These are phyloP conservation scores for Malassezia dermatis DNA, from an alignment of 1,284 basidiomycete genomes.

Conservation along the genomic window DNA sequence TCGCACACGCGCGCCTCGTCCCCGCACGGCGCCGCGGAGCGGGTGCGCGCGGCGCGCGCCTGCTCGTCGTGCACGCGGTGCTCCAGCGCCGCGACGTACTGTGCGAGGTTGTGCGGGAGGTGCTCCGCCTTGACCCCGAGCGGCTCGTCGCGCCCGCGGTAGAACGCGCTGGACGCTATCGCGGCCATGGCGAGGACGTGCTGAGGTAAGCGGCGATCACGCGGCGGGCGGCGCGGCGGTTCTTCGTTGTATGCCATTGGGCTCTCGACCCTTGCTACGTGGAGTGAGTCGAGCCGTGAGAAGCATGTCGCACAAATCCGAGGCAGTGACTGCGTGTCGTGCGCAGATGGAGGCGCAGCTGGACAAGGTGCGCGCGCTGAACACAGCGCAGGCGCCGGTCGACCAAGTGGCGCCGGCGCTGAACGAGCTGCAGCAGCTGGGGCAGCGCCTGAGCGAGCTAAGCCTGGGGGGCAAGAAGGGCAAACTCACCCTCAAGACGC, in stretches of 20 bases:
- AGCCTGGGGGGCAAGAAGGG: slow-evolving; percentile 21
- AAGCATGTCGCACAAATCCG: slow-evolving; percentile 6
- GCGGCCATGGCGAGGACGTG: not conserved
- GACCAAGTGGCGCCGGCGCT: slow-evolving; percentile 27
- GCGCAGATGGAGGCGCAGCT: slow-evolving; percentile 27
- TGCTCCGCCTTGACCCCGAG: not conserved
- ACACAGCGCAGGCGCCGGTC: slow-evolving; percentile 22
- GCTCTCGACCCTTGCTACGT: slow-evolving; percentile 6
- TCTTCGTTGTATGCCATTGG: slow-evolving; percentile 8
- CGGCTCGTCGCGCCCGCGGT: slow-evolving; percentile 4
- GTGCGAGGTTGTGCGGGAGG: not conserved
- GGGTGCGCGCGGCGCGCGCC: not conserved
- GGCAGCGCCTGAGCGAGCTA: slow-evolving; percentile 28
- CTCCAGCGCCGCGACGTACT: slow-evolving; percentile 5
- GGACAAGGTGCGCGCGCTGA: slow-evolving; percentile 31
- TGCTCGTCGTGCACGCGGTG: not conserved
- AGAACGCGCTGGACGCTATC: not conserved
- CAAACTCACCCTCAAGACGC: slow-evolving; percentile 46
- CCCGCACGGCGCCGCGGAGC: not conserved
- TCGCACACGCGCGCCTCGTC: slow-evolving; percentile 4
- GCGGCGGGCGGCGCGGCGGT: not conserved
- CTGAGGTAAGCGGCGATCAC: not conserved
- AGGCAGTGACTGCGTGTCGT: slow-evolving; percentile 11
- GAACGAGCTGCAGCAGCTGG: slow-evolving; percentile 27
- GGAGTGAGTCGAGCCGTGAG: not conserved